Percentiles rank a stretch among this genome's conserved stretches.
These are phyloP conservation scores for Alternaria postmessia DNA, from an alignment of 2,329 filamentous ascomycete genomes.

Conservation along the genomic window DNA sequence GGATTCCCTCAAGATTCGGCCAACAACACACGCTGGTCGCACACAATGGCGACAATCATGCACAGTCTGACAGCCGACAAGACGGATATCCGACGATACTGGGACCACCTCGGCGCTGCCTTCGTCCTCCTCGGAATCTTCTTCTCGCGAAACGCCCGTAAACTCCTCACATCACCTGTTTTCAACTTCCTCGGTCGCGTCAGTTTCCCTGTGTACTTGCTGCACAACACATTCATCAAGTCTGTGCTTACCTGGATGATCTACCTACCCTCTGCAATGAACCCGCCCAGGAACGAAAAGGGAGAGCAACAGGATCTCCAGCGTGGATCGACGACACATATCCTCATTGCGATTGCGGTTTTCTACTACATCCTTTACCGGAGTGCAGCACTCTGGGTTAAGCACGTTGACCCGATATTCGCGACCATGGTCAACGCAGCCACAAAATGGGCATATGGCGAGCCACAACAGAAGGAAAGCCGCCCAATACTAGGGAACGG, in stretches of 20 bases:
- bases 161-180: constrained; percentile 61
- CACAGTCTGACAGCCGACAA: constrained; percentile 57
- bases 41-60: constrained; percentile 55
- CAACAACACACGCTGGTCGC: constrained; percentile 64
- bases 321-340: constrained; percentile 42
- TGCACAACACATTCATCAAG: constrained; percentile 69
- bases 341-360: constrained; percentile 43
- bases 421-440: constrained; percentile 42
- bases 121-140: constrained; percentile 62
- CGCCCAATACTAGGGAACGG: constrained; percentile 35
- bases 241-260: constrained; percentile 68
- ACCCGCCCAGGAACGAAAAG: constrained; percentile 47
- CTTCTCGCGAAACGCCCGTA: constrained; percentile 61
- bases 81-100: constrained; percentile 60
- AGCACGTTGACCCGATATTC: constrained; percentile 47
- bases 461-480: constrained; percentile 24
- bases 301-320: constrained; percentile 47
- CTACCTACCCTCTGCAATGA: constrained; percentile 53
- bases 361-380: constrained; percentile 51
- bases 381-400: constrained; percentile 43
- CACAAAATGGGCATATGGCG: constrained; percentile 46
- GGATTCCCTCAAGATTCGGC: constrained; percentile 67
- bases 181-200: constrained; percentile 70
- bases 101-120: constrained; percentile 59
- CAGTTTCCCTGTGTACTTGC: constrained; percentile 70